Conservation (phyloP, 2,329 filamentous ascomycete species). For the Aspergillus sp. region DNA sequence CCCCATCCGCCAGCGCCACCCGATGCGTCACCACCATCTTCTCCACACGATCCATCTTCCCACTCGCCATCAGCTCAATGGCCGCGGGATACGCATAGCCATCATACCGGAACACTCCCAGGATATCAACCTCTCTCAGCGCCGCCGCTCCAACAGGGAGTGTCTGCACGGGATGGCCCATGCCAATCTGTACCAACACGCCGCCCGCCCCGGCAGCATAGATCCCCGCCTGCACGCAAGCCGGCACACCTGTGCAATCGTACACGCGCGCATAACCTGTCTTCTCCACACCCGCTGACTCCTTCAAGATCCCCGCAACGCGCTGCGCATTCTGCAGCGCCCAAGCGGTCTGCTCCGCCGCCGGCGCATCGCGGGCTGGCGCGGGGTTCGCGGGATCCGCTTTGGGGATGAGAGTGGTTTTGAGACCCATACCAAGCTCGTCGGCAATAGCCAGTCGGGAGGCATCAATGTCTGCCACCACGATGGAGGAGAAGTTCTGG, state of each 20-base stretch:
- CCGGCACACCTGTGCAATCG: slow-evolving; percentile 49
- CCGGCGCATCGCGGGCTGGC: slow-evolving; percentile 33
- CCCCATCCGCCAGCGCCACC: slow-evolving; percentile 50
- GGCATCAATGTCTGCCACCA: slow-evolving; percentile 63
- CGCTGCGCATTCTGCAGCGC: slow-evolving; percentile 39
- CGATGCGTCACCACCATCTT: slow-evolving; percentile 58
- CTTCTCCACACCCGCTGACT: slow-evolving; percentile 22
- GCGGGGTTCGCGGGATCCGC: slow-evolving; percentile 30
- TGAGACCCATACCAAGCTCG: slow-evolving; percentile 37
- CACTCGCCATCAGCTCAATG: slow-evolving; percentile 54
- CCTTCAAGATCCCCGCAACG: slow-evolving; percentile 36
- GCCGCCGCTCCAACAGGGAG: slow-evolving; percentile 57
- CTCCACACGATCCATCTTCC: slow-evolving; percentile 50
- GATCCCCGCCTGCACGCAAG: slow-evolving; percentile 49
- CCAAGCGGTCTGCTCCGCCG: slow-evolving; percentile 35
- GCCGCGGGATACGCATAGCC: slow-evolving; percentile 56
- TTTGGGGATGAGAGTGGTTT: slow-evolving; percentile 41
- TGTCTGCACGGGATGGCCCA: slow-evolving; percentile 58
- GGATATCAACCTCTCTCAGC: slow-evolving; percentile 57
- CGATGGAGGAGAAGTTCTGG: slow-evolving; percentile 55
- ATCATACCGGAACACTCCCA: slow-evolving; percentile 60
- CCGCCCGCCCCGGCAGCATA: slow-evolving; percentile 52
- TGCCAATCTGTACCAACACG: slow-evolving; percentile 57
- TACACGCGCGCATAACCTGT: slow-evolving; percentile 47
- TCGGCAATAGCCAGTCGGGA: slow-evolving; percentile 58